These are phyloP conservation scores for Erodium moschatum DNA, from an alignment of 441 rosid genomes.

Conservation along the genomic window DNA sequence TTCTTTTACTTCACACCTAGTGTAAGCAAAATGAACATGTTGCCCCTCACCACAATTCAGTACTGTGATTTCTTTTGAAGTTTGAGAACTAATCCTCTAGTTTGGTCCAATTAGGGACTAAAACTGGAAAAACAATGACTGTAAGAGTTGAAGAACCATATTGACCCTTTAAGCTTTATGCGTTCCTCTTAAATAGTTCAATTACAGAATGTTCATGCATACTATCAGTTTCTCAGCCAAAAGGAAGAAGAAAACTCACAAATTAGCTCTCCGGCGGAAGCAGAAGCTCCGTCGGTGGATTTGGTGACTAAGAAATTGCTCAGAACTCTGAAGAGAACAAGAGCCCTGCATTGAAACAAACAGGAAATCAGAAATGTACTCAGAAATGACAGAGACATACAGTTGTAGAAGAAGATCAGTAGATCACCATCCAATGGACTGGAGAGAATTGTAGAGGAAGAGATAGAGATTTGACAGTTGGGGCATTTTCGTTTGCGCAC, in stretches of 20 bases:
- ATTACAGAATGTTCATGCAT: background rate
- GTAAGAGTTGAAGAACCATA: background rate
- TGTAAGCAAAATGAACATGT: background rate
- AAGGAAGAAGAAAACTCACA: conserved; percentile 33
- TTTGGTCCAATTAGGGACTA: background rate
- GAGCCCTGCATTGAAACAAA: conserved; percentile 34
- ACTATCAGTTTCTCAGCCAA: background rate
- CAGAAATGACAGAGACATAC: background rate
- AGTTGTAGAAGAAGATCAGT: background rate
- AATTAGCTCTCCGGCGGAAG: conserved; percentile 60
- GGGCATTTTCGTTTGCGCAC: conserved; percentile 21
- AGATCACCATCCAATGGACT: conserved; percentile 53
- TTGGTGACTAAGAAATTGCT: conserved; percentile 28
- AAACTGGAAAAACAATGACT: too few species aligned
- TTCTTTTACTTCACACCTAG: too few species aligned
- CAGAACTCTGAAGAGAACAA: conserved; percentile 39
- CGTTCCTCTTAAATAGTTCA: too few species aligned
- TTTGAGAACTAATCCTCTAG: background rate
- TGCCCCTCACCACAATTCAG: background rate
- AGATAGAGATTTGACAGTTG: conserved; percentile 42
- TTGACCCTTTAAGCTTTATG: too few species aligned
- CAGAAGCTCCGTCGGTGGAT: conserved; percentile 45
- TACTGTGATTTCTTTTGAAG: background rate
- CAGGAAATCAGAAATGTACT: background rate
- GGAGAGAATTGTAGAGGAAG: conserved; percentile 60